Base-by-base conservation (phyloP, 1,139 yeast species). In the Nematodospora anomalae region DNA sequence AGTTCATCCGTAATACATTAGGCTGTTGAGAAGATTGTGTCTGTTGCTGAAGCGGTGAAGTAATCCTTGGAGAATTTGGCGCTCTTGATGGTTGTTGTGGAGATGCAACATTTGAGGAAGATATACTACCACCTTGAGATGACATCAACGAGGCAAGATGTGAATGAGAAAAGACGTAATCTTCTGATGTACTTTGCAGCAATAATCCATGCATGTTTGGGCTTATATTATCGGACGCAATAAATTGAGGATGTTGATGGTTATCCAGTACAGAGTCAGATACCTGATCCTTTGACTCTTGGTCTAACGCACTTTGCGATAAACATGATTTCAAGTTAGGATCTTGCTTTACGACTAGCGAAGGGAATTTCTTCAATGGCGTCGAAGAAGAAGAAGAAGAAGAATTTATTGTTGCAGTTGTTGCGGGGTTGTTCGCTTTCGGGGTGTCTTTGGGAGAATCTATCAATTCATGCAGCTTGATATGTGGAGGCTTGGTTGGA, bases 321-420 rank as follows among this genome's bases (percentile, higher is more conserved):
- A 58, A 43, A 38, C 63, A 58, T 31, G 61, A 55, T 33, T 54
- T 55, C 29, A 58, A 47, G 28, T 50, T 43, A 3, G 53, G 55
- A 30, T 57, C 61, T 13, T 44, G 52, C 30, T 51, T 55, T 15
- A 58, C 61, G 7, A 43, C 42, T 18, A 45, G 32, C 5, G 45
- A 42, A 7, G 44, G 44, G 28, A 42, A 34, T 15, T 36, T 36
- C 31, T 41, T 37, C 7, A 8, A 18, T 18, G 21, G 8, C 8
- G 11, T 20, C 16, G 27, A 18, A 8, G 26, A 21, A 3, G 28
- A 15, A 13, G 24, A 12, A n/a, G n/a, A n/a, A n/a, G n/a, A n/a
- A n/a, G n/a, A n/a, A n/a, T n/a, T n/a, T n/a, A n/a, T n/a, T 5
- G 26, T 13, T 6, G 31, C 15, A 3, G 31, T 16, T 15, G 30